Evolutionary conservation across 805 yeast genomes (phyloP).

Genomic region (Limtongia smithiae): DNA sequence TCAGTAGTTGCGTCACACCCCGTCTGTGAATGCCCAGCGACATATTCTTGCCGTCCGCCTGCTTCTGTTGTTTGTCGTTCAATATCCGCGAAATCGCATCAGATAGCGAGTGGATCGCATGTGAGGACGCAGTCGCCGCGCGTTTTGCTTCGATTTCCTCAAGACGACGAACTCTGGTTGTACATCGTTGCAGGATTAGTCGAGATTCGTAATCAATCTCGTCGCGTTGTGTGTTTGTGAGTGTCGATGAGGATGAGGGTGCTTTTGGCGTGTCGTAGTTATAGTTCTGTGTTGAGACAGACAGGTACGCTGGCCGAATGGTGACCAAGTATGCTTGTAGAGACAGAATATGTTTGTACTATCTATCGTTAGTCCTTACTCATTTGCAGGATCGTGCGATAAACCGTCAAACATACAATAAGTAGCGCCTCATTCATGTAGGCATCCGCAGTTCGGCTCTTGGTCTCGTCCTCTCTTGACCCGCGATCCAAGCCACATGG

Average conservation of each 20-base stretch:
- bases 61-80: constrained; percentile 27
- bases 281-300: constrained; percentile 13
- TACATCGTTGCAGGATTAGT: constrained; percentile 38
- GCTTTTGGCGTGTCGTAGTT: neutral
- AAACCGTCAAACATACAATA: constrained; percentile 8
- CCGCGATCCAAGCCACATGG: constrained; percentile 4
- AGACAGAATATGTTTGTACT: constrained; percentile 22
- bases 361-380: neutral
- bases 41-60: constrained; percentile 18
- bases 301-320: constrained; percentile 22
- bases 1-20: constrained; percentile 40
- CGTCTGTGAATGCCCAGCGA: constrained; percentile 36
- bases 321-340: constrained; percentile 6
- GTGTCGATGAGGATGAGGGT: neutral
- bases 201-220: constrained; percentile 41
- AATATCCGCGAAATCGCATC: neutral
- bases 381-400: neutral
- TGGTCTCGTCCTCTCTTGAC: neutral
- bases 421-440: constrained; percentile 15
- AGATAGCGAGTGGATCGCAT: too few species aligned
- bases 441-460: constrained; percentile 2
- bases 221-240: constrained; percentile 40
- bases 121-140: neutral
- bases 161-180: constrained; percentile 32
- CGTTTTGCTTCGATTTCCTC: constrained; percentile 31